These are phyloP conservation scores for Lonicera japonica DNA, from an alignment of 129 eudicot genomes.

Conservation along the genomic window DNA sequence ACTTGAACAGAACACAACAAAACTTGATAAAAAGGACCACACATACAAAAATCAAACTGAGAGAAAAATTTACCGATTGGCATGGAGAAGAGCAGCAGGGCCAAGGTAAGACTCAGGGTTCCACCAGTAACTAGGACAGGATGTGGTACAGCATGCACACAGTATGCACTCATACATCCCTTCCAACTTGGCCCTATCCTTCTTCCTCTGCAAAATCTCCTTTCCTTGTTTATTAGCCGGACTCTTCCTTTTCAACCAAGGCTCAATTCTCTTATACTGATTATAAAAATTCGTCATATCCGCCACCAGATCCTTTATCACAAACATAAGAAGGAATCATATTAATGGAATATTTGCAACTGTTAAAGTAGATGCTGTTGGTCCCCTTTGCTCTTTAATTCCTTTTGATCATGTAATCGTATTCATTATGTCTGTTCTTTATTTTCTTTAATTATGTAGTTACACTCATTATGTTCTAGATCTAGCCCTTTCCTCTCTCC, in stretches of 20 bases:
- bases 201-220: constrained; percentile 74
- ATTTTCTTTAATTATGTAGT: too few species aligned
- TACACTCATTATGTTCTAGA: too few species aligned
- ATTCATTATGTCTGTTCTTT: too few species aligned
- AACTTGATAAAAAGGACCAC: too few species aligned
- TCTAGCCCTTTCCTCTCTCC: too few species aligned
- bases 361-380: too few species aligned
- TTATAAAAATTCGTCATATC: constrained; percentile 93
- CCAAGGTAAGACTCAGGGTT: constrained; percentile 88
- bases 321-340: constrained; percentile 41
- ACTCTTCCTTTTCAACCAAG: constrained; percentile 92
- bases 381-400: too few species aligned
- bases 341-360: too few species aligned
- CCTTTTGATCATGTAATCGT: too few species aligned
- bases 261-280: constrained; percentile 93
- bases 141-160: constrained; percentile 88
- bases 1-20: too few species aligned
- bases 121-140: constrained; percentile 99
- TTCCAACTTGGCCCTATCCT: constrained; percentile 75
- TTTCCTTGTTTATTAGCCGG: constrained; percentile 36
- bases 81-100: constrained; percentile 88
- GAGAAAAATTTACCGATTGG: constrained; percentile 41
- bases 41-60: too few species aligned
- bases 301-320: constrained; percentile 91
- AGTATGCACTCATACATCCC: constrained; percentile 93